Evolutionary conservation across 495 filamentous ascomycete species (phyloP).

Genomic region (Daldinia grandis): DNA sequence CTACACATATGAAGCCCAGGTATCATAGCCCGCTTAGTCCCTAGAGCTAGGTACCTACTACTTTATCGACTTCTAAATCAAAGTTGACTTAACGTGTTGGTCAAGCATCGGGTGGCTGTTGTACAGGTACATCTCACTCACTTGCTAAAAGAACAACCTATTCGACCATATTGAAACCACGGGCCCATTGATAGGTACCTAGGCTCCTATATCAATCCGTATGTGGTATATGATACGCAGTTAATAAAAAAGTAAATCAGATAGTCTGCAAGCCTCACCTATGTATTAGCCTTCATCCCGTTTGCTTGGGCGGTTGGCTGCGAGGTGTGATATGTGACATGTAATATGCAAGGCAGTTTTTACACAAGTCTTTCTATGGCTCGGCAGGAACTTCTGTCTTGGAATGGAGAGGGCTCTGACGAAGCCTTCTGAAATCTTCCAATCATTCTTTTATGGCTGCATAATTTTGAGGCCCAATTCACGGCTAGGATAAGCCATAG

Average conservation of each 20-base stretch:
- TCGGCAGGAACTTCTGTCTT: not conserved
- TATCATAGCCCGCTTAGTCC: not conserved
- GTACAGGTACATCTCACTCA: not conserved
- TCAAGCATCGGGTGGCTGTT: not conserved
- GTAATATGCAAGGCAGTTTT: slow-evolving; percentile 13
- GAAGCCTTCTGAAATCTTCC: not conserved
- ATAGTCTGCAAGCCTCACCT: not conserved
- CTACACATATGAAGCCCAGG: not conserved
- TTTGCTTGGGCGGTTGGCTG: not conserved
- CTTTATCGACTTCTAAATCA: not conserved
- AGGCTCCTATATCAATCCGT: not conserved
- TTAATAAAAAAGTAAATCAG: not conserved
- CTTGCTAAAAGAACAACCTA: slow-evolving; percentile 14
- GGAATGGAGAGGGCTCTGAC: not conserved
- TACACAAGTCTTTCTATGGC: not conserved
- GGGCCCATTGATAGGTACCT: not conserved
- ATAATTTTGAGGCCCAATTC: no score
- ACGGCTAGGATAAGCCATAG: no score
- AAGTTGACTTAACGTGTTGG: not conserved
- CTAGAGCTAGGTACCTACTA: not conserved
- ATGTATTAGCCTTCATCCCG: not conserved
- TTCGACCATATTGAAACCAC: slow-evolving; percentile 15
- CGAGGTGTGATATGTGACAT: slow-evolving; percentile 1
- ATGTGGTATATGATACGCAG: not conserved
- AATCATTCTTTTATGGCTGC: no score